phyloP scores from a whole-genome alignment of 2,329 filamentous ascomycete genomes.

The Taxawa tesnikishii region DNA sequence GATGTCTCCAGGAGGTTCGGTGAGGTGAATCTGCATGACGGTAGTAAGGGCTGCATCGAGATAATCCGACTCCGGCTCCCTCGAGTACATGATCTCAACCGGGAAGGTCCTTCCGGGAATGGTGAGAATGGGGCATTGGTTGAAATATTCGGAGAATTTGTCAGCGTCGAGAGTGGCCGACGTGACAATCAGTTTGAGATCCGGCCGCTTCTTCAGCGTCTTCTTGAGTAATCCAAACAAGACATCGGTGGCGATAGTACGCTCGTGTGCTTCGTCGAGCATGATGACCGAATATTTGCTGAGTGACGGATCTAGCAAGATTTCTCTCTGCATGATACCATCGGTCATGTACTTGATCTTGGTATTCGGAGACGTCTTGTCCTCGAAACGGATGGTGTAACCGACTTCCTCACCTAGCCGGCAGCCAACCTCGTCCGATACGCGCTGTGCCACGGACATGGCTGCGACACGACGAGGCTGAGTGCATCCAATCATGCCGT shows the following conservation, averaged over 20 bases:
- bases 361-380: constrained; percentile 75
- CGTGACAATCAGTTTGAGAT: constrained; percentile 91
- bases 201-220: constrained; percentile 70
- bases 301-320: constrained; percentile 81
- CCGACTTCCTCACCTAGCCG: constrained; percentile 84
- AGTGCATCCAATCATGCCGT: constrained; percentile 88
- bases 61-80: constrained; percentile 92
- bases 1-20: constrained; percentile 85
- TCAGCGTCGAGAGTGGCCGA: constrained; percentile 94
- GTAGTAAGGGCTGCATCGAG: constrained; percentile 88
- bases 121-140: constrained; percentile 89
- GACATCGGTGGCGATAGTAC: constrained; percentile 91
- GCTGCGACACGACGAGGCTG: constrained; percentile 94
- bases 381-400: constrained; percentile 96
- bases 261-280: constrained; percentile 95
- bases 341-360: constrained; percentile 99
- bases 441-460: constrained; percentile 95
- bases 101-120: constrained; percentile 93
- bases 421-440: constrained; percentile 90
- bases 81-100: constrained; percentile 89
- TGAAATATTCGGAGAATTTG: constrained; percentile 94
- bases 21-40: constrained; percentile 95
- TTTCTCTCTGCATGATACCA: constrained; percentile 93
- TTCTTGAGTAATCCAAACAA: constrained; percentile 92
- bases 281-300: constrained; percentile 92